Evolutionary conservation across 2,329 filamentous ascomycete genomes (phyloP).

Genomic region (Raffaelea arxii): DNA sequence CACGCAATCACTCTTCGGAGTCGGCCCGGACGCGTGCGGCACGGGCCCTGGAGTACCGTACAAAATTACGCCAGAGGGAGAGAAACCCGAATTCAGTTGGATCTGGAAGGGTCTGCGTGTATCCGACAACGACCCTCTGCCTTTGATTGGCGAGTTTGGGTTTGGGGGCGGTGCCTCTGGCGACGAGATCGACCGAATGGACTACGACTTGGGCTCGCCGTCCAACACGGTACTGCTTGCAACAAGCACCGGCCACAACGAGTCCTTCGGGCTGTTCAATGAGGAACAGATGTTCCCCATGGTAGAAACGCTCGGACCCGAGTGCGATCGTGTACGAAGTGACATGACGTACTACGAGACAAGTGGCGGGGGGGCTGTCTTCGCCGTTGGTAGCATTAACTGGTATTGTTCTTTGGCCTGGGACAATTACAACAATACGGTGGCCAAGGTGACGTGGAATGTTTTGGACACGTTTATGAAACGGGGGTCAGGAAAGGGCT

Average conservation of each 20-base stretch:
- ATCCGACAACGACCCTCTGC: constrained; percentile 7
- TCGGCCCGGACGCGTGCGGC: constrained; percentile 21
- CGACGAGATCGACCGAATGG: constrained; percentile 25
- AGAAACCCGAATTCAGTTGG: constrained; percentile 6
- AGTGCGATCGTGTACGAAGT: constrained; percentile 13
- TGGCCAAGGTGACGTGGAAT: constrained; percentile 16
- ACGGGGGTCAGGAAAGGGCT: too few relatives aligned
- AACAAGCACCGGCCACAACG: constrained; percentile 14
- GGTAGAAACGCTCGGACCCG: constrained; percentile 13
- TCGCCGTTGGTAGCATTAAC: constrained; percentile 18
- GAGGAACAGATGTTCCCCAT: constrained; percentile 16
- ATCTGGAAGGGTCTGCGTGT: constrained; percentile 8
- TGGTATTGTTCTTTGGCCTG: constrained; percentile 16
- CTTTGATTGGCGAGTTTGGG: constrained; percentile 13
- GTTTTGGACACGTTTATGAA: too few relatives aligned
- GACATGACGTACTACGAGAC: constrained; percentile 17
- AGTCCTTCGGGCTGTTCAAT: constrained; percentile 14
- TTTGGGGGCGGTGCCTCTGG: constrained; percentile 23
- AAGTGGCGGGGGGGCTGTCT: constrained; percentile 11
- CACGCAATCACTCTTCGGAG: constrained; percentile 22
- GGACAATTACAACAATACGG: constrained; percentile 16
- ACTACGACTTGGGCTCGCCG: constrained; percentile 20
- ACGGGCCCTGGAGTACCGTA: constrained; percentile 17
- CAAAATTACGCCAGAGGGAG: constrained; percentile 6
- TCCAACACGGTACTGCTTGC: constrained; percentile 18